phyloP scores from a whole-genome alignment of 768 basidiomycete genomes.

The Serpula lacrymans region DNA sequence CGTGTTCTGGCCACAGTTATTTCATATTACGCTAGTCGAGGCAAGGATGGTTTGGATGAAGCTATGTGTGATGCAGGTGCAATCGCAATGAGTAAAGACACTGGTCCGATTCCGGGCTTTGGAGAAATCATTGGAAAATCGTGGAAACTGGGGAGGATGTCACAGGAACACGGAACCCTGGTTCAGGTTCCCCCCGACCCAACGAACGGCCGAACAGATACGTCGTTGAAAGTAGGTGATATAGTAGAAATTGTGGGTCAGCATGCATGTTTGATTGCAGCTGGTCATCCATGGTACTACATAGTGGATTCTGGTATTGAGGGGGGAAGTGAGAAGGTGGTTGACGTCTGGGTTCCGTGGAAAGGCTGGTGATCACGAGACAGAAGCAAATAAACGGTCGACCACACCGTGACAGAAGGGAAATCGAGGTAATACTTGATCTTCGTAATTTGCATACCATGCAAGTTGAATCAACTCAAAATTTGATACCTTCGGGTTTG shows the following conservation, averaged over 20 bases:
- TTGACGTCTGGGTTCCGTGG: constrained; percentile 88
- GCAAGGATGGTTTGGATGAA: constrained; percentile 59
- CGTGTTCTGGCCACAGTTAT: constrained; percentile 69
- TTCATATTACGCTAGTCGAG: constrained; percentile 75
- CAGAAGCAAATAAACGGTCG: not conserved
- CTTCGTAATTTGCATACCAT: not conserved
- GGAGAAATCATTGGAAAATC: constrained; percentile 67
- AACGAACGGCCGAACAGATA: constrained; percentile 7
- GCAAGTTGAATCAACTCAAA: not conserved
- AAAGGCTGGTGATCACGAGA: constrained; percentile 84
- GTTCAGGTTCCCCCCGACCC: constrained; percentile 29
- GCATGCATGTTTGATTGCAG: constrained; percentile 81
- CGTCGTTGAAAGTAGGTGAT: constrained; percentile 51
- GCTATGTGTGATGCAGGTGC: constrained; percentile 83
- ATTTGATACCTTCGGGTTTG: too few relatives aligned
- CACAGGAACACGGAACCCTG: constrained; percentile 80
- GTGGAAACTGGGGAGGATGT: constrained; percentile 64
- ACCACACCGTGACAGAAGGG: constrained; percentile 13
- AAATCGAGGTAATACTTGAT: not conserved
- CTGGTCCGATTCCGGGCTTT: constrained; percentile 65
- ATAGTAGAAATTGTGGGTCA: constrained; percentile 75
- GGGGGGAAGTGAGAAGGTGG: constrained; percentile 47
- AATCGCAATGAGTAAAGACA: constrained; percentile 86
- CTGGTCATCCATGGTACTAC: constrained; percentile 82
- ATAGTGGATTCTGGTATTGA: constrained; percentile 64